phyloP scores from a whole-genome alignment of 1,284 basidiomycete genomes.

The Puccinia coronata region DNA sequence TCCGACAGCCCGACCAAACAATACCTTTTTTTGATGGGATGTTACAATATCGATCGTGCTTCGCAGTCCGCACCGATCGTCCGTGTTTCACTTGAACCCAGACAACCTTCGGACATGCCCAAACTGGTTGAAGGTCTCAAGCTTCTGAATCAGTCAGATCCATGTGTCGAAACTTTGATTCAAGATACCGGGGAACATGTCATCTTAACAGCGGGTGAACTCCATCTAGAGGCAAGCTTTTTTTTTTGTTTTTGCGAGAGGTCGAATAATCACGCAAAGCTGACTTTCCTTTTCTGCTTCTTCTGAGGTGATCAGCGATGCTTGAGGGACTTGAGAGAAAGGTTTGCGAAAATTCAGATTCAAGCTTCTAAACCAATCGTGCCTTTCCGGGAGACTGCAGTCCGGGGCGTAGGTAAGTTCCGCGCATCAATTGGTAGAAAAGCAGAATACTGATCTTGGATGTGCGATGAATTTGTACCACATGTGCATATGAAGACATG shows the following conservation, averaged over 20 bases:
- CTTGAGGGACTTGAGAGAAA: slow-evolving; percentile 87
- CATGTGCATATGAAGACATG: slow-evolving; percentile 68
- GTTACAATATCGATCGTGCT: not conserved
- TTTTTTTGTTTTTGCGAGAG: slow-evolving; percentile 28
- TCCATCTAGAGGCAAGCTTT: slow-evolving; percentile 80
- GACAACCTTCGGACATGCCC: slow-evolving; percentile 74
- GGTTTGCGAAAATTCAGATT: slow-evolving; percentile 90
- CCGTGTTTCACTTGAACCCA: slow-evolving; percentile 52
- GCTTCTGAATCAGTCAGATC: slow-evolving; percentile 90
- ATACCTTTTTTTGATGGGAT: not conserved
- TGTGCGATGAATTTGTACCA: not conserved
- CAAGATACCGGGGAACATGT: slow-evolving; percentile 98
- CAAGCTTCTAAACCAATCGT: slow-evolving; percentile 94
- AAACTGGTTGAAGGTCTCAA: slow-evolving; percentile 85
- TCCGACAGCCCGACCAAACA: not conserved
- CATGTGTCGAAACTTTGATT: slow-evolving; percentile 94
- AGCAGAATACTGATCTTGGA: slow-evolving; percentile 23
- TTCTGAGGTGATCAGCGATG: slow-evolving; percentile 69
- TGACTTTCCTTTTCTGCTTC: slow-evolving; percentile 16
- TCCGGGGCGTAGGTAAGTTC: slow-evolving; percentile 70
- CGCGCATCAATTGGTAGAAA: not conserved
- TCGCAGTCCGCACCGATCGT: slow-evolving; percentile 55
- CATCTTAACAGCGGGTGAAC: slow-evolving; percentile 90
- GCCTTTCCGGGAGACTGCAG: slow-evolving; percentile 92
- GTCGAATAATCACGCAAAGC: slow-evolving; percentile 1